These are phyloP conservation scores for Eucalyptus cloeziana DNA, from an alignment of 345 rosid genomes.

Conservation along the genomic window DNA sequence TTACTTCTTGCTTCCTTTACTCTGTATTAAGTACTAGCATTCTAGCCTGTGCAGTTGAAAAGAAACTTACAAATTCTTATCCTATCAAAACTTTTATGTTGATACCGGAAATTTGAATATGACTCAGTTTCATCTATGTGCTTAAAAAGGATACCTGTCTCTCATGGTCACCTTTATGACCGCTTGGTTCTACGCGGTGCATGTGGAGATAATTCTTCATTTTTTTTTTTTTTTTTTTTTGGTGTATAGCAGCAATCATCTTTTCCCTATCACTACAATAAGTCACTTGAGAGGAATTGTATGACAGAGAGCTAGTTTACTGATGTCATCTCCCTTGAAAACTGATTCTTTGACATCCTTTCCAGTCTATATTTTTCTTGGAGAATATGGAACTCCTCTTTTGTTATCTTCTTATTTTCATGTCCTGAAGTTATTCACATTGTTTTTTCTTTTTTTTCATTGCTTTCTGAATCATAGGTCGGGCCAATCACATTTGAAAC, in stretches of 20 bases:
- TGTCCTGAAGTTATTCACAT: neutral
- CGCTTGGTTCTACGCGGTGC: neutral
- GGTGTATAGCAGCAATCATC: neutral
- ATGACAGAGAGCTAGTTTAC: neutral
- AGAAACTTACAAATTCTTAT: neutral
- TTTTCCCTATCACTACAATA: neutral
- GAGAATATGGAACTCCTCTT: neutral
- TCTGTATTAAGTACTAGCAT: neutral
- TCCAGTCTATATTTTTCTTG: neutral
- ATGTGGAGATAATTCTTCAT: neutral
- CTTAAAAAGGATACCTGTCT: neutral
- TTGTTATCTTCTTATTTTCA: neutral
- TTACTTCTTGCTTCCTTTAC: neutral
- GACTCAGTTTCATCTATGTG: neutral
- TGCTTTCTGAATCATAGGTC: conserved; percentile 29
- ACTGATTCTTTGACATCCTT: neutral
- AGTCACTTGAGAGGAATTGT: neutral
- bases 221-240: neutral
- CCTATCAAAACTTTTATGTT: neutral
- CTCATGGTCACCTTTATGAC: neutral
- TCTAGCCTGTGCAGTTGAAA: neutral
- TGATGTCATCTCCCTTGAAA: neutral
- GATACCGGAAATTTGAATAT: neutral
- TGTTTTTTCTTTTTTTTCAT: neutral
- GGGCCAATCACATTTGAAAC: conserved; percentile 75